A percentile compares a stretch with the other conserved stretches of the same genome.
Conservation (phyloP, 331 rosid genomes). For the Acacia pycnantha region DNA sequence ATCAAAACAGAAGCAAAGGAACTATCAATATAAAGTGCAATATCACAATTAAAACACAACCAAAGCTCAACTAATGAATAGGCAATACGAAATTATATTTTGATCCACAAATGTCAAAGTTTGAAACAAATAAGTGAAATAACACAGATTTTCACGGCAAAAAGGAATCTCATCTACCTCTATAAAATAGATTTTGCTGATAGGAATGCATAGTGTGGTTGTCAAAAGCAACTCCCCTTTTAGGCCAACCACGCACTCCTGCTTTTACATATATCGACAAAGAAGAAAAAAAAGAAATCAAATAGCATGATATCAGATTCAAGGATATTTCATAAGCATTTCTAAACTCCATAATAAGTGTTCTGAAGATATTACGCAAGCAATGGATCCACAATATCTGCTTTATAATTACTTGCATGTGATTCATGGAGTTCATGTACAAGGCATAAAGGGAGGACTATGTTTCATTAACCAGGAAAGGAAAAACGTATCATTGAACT, state of each 20-base stretch:
- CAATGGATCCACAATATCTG: neutral
- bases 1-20: neutral
- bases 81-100: neutral
- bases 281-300: neutral
- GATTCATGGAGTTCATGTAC: neutral
- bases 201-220: neutral
- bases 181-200: neutral
- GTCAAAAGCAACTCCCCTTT: neutral
- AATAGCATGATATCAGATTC: neutral
- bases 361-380: neutral
- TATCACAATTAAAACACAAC: neutral
- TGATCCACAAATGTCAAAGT: neutral
- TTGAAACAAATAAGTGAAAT: neutral
- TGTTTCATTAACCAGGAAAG: neutral
- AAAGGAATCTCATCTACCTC: neutral
- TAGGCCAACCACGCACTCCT: neutral
- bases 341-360: neutral
- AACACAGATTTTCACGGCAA: neutral
- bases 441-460: neutral
- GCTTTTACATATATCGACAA: neutral
- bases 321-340: neutral
- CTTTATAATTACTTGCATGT: neutral
- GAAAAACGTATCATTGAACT: neutral
- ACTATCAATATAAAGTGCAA: neutral
- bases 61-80: neutral